Base-by-base conservation (phyloP, 1,284 basidiomycete species). In the Schizophyllum amplum region DNA sequence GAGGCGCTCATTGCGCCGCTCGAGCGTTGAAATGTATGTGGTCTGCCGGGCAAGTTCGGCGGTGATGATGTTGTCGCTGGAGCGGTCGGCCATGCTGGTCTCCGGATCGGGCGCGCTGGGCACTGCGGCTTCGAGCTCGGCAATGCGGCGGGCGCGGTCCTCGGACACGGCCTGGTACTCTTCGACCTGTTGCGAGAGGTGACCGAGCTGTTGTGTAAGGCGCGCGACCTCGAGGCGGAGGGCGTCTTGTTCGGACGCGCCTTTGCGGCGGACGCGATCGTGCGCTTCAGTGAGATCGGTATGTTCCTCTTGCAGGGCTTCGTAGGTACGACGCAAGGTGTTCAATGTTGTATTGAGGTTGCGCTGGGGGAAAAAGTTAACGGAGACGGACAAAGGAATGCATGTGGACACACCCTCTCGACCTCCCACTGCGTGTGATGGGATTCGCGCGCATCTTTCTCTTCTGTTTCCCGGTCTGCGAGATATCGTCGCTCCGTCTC, bases 401-500 rank as follows among this genome's bases (percentile, higher is more conserved):
- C 5, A 52, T n/a, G 25, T 47, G 15, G 47, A 70, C 75, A 53
- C 57, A 85, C 84, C 75, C 81, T 84, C 59, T 82, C 79, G 57
- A 79, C 75, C 7, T 74, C 72, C 53, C 71, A 68, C 47, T 75
- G 75, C 1, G 64, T 67, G 6, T 76, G 71, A 57, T 86, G 79
- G 1, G 72, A 70, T 55, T 88, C 86, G 60, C 78, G 81, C 63
- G 82, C 79, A 59, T 83, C 80, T 17, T 77, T 67, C 62, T 86
- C 82, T 59, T 79, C 77, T 56, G 75, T 72, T 68, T 86, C 83
- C 1, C 81, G 68, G 54, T 83, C 82, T 0, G 82, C 69, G 47
- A 87, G 72, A 71, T 75, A 87, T 20, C 84, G 71, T 27, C 85
- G 68, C 64, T 90, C 87, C n/a, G 77, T 72, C 64, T 87, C 82